A percentile compares a stretch with the other conserved stretches of the same genome.
Conservation (phyloP, 1,139 yeast genomes). For the Eremothecium sinecaudum region DNA sequence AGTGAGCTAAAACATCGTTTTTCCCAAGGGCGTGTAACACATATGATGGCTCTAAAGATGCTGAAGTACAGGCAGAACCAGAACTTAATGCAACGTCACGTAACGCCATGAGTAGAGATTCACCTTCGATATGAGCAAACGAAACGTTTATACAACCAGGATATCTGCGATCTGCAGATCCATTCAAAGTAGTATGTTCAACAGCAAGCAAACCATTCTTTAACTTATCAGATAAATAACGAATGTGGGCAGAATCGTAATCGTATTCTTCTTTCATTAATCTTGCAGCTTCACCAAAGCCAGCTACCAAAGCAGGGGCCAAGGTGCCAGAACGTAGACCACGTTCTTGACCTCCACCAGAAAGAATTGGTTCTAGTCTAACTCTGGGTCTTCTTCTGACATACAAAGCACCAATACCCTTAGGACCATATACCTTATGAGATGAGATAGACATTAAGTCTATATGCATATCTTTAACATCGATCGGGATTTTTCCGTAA, state of each 20-base stretch:
- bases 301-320: conserved; percentile 91
- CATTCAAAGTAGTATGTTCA: conserved; percentile 85
- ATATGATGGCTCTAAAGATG: conserved; percentile 94
- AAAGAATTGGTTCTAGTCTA: conserved; percentile 85
- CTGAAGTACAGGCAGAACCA: conserved; percentile 99
- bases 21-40: conserved; percentile 96
- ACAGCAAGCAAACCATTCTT: conserved; percentile 63
- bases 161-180: conserved; percentile 63
- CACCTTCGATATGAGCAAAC: conserved; percentile 97
- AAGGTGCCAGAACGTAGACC: conserved; percentile 95
- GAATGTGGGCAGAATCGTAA: conserved; percentile 65
- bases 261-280: conserved; percentile 64
- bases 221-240: conserved; percentile 60
- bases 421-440: conserved; percentile 96
- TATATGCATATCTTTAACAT: conserved; percentile 87
- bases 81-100: conserved; percentile 93
- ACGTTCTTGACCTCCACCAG: conserved; percentile 99
- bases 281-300: conserved; percentile 96
- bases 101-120: conserved; percentile 91
- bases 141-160: conserved; percentile 95
- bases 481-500: conserved; percentile 84
- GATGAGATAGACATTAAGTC: conserved; percentile 90
- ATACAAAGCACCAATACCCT: conserved; percentile 92
- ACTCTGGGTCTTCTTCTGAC: conserved; percentile 98
- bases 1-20: conserved; percentile 96